A percentile compares a stretch with the other conserved stretches of the same genome.
Evolutionary conservation across 768 basidiomycete species (phyloP).

Genomic region (Xerocomellus amylosporus): DNA sequence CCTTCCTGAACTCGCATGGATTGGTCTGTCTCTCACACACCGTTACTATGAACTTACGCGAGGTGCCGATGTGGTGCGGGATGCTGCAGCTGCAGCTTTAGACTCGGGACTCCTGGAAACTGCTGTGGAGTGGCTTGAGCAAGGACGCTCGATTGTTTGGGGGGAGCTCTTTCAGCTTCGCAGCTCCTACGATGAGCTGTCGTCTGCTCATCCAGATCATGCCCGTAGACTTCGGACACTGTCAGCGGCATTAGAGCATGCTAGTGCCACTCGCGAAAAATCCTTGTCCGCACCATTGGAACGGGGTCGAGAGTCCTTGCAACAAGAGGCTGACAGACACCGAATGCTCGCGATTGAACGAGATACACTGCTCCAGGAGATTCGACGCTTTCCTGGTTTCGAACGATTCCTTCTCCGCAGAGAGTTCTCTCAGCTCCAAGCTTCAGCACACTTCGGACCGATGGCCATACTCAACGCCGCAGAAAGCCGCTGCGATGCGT

Average conservation of each 20-base stretch:
- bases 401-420: conserved; percentile 1
- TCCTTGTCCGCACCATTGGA: conserved; percentile 1
- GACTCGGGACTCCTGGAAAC: conserved; percentile 1
- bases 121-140: conserved; percentile 17
- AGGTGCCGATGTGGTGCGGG: conserved; percentile 16
- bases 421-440: neutral
- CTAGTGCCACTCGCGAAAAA: neutral
- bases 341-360: neutral
- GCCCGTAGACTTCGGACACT: neutral
- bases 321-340: neutral
- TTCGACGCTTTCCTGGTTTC: conserved; percentile 1
- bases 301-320: no score
- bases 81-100: conserved; percentile 24
- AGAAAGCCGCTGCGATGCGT: conserved; percentile 32
- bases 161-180: conserved; percentile 15
- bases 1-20: conserved; percentile 17
- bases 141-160: conserved; percentile 16
- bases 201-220: conserved; percentile 1
- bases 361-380: neutral
- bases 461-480: neutral
- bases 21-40: conserved; percentile 12
- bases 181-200: conserved; percentile 11
- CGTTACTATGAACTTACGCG: conserved; percentile 14
- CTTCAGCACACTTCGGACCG: neutral
- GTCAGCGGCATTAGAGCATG: neutral